Evolutionary conservation across 78 protist genomes (phyloP), one percentile per base, ranked within the genome.

Genomic region (Bigelowiella natans): DNA sequence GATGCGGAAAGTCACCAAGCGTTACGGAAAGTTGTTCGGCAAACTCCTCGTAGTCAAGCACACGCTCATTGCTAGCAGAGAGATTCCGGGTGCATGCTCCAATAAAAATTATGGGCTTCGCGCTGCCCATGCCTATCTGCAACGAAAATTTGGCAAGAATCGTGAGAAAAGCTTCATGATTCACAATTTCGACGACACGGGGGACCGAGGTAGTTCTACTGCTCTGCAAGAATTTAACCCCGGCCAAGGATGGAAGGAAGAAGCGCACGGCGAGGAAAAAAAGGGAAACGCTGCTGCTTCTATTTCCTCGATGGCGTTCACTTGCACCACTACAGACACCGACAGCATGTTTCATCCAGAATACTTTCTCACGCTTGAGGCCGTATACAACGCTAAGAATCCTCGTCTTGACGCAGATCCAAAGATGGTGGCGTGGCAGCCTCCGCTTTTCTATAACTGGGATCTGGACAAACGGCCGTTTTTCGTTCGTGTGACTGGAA

Each of bases 391-490:
- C 37, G 88, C 86, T 1, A 36, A 83, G 7, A 83, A 83, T 2
- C 86, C 86, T 2, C 2, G 2, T 2, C 39, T 36, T 28, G 31
- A 26, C 2, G 86, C 34, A 26, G 86, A 83, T 7, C 39, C 34
- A 2, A 1, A 83, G 2, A 83, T 83, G 86, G 2, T 2, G 39
- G 86, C 34, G 86, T 83, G 86, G 86, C 86, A 83, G 86, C 40
- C 88, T 2, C 88, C 88, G 1, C 40, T 86, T n/a, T 86, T 86
- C 88, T 86, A 86, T 37, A 86, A 86, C 88, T 86, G 88, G 88
- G 2, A 86, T 37, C 88, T 86, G 40, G 88, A 86, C 39, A 39
- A 86, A 39, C 31, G 88, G 1, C 88, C 88, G 11, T 86, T 86
- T 37, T 86, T 86, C 37, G 37, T 38, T 7, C 88, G 88, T 1